These are phyloP conservation scores for Trichosporon asahii DNA, from an alignment of 1,284 basidiomycete genomes.

Conservation along the genomic window DNA sequence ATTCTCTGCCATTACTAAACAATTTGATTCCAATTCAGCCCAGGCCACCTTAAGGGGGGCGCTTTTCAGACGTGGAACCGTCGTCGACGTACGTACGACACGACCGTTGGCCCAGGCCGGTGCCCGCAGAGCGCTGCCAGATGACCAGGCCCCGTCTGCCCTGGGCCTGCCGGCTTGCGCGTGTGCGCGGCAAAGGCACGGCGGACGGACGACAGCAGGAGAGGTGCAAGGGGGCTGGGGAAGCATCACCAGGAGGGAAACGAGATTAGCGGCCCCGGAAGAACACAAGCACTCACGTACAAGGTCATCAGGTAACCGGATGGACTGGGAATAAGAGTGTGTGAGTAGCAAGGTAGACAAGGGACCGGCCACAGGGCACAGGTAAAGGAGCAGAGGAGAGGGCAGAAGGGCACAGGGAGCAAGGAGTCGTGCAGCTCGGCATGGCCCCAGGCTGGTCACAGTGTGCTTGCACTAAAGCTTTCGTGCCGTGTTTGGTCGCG, in stretches of 20 bases:
- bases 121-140: not conserved
- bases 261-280: no score
- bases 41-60: not conserved
- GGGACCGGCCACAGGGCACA: not conserved
- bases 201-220: no score
- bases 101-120: not conserved
- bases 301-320: not conserved
- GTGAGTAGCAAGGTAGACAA: not conserved
- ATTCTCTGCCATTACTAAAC: not conserved
- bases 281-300: not conserved
- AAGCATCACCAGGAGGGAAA: no score
- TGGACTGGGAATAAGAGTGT: not conserved
- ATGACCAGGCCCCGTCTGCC: not conserved
- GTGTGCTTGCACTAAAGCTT: not conserved
- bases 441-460: not conserved
- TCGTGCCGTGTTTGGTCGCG: not conserved
- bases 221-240: no score
- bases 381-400: not conserved
- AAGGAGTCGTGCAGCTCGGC: not conserved
- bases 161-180: not conserved
- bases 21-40: conserved; percentile 2
- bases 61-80: not conserved
- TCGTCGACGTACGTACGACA: not conserved
- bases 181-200: not conserved
- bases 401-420: not conserved